Evolutionary conservation across 2,329 filamentous ascomycete genomes (phyloP), one percentile per base, ranked within the genome.

Genomic region (Aspergillus viridinutans): DNA sequence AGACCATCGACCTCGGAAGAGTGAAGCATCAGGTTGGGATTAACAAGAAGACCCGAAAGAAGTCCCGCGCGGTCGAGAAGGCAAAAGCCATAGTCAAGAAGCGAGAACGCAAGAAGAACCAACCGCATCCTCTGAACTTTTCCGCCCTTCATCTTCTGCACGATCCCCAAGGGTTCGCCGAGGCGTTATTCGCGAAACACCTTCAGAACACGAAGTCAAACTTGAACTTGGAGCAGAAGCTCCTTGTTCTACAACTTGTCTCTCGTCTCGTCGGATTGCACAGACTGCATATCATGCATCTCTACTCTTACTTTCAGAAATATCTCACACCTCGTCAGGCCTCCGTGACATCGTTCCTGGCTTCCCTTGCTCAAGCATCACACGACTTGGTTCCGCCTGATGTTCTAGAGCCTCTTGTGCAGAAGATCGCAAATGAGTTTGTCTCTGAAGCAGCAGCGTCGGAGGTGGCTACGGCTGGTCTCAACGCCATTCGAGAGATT

Each of bases 361-460:
- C 94, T 12, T 96, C 88, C 10, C 82, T 97, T 55, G 94, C 94
- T 0, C 94, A 97, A 77, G 90, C 90, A 3, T 92, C 91, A 7
- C 94, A 99, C 72, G 89, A 87, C 61, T 82, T 96, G 40, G 92
- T 99, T 0, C 94, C 94, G 0, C 93, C 93, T 0, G 94, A 99
- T 79, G 89, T 87, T 0, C 80, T 99, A 10, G 92, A 97, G 72
- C 93, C 94, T 0, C 78, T 97, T 4, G 81, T 99, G 2, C 88
- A 91, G 72, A 97, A 97, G 78, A 97, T 99, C 67, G 93, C 94
- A 32, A 97, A 97, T 69, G 94, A 99, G 72, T 99, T 99, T 69
- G 93, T 99, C 1, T 96, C 92, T 0, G 94, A 99, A 76, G 94
- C 91, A 1, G 87, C 92, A 0, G 92, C 94, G 0, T 84, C 90